These are phyloP conservation scores for Royoungia palumana DNA, from an alignment of 768 basidiomycete genomes.

Conservation along the genomic window DNA sequence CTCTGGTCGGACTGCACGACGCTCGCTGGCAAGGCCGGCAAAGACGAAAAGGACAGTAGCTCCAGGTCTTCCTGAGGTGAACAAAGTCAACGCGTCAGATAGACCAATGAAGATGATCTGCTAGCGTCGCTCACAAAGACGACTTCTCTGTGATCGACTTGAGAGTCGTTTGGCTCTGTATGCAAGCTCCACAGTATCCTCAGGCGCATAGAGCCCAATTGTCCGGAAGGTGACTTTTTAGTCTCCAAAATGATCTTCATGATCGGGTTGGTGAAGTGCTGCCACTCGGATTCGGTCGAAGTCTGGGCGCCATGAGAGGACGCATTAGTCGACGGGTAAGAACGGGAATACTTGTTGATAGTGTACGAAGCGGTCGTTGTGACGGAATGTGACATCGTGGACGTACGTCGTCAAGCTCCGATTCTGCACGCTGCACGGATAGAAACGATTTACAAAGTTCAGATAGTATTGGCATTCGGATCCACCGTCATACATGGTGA, in stretches of 20 bases:
- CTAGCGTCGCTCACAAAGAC: conserved; percentile 53
- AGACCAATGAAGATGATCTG: background rate
- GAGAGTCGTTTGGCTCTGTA: conserved; percentile 32
- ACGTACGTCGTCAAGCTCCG: background rate
- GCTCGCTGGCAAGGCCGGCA: conserved; percentile 30
- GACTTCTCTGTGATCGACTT: conserved; percentile 51
- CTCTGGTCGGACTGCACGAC: conserved; percentile 43
- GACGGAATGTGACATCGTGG: conserved; percentile 40
- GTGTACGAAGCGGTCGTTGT: conserved; percentile 56
- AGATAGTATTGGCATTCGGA: background rate
- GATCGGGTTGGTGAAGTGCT: conserved; percentile 71
- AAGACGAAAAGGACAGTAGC: conserved; percentile 60
- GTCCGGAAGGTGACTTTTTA: conserved; percentile 45
- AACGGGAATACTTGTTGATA: conserved; percentile 65
- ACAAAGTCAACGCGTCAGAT: background rate
- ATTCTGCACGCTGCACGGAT: no score
- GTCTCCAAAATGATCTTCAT: conserved; percentile 62
- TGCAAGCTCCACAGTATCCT: conserved; percentile 63
- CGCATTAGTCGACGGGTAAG: conserved; percentile 40
- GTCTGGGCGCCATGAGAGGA: conserved; percentile 16
- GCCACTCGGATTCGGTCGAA: conserved; percentile 55
- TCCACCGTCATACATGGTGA: conserved; percentile 4
- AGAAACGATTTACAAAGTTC: background rate
- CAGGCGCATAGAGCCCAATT: conserved; percentile 61
- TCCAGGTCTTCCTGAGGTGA: conserved; percentile 70